Evolutionary conservation across 768 basidiomycete genomes (phyloP), one percentile per base, ranked within the genome.

Genomic region (Sporobolomyces roseus): DNA sequence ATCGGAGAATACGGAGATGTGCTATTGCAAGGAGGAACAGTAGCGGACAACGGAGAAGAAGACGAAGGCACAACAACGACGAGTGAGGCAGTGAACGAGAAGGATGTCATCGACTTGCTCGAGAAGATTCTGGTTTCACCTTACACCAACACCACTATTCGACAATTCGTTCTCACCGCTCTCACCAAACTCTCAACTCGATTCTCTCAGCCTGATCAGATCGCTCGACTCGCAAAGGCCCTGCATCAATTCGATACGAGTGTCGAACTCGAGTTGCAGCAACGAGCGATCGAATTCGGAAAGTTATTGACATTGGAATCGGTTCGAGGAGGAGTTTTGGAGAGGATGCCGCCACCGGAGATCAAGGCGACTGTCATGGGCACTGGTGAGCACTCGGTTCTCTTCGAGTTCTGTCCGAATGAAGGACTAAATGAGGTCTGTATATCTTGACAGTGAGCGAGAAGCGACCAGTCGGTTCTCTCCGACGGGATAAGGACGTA

Each of bases 301-400:
- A 88, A 85, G 74, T 78, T 99, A 73, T 91, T 91, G 77, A 61
- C 69, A 52, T 56, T 75, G n/a, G 79, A 91, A 12, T 86, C 89
- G n/a, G 80, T 89, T 27, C 83, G 85, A 66, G 82, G 83, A 12
- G 96, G 94, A 43, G 92, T 99, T 1, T 79, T 98, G 67, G 96
- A 99, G 81, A 85, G 92, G 63, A 99, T 99, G 96, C 96, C 96
- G n/a, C 89, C 91, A 8, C 96, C 96, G 2, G 96, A 99, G 78
- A 80, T 98, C 72, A 96, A 93, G 80, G 88, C 89, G n/a, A 97
- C 94, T 3, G 90, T 98, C 3, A 89, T 94, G 83, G 96, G 91
- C 52, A 84, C 88, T 67, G 90, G 92, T 93, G 73, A 71, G 78
- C 73, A 19, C 6, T 23, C 23, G 13, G 7, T 35, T 4, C n/a